Base-by-base conservation (phyloP, 2,329 filamentous ascomycete genomes). In the Talaromyces rugulosus region DNA sequence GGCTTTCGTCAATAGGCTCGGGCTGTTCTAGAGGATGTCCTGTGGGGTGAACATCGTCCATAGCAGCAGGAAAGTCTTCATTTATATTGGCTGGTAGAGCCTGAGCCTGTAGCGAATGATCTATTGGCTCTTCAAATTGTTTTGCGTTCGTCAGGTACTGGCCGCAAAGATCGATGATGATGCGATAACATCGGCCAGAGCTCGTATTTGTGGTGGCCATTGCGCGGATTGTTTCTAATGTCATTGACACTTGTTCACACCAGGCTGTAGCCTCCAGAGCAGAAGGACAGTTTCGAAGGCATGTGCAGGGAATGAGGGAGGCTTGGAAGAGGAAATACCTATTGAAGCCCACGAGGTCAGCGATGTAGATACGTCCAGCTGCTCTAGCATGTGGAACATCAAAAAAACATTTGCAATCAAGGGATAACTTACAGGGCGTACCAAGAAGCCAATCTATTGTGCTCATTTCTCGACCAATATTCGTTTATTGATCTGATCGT, bases 271-370 rank as follows among this genome's bases (percentile, higher is more conserved):
- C 72, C 60, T 75, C 72, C 6, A 71, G 65, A 59, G 69, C 74
- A 14, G 73, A 71, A 0, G 76, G 74, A 51, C 76, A 74, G 5
- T 74, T 78, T 69, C 76, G 76, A 33, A 80, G 68, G 60, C 75
- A 74, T 54, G 79, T 75, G 31, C 77, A 71, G 7, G 77, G 77
- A 52, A 79, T 77, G 2, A 80, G 65, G 23, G 74, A 75, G n/a
- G 77, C 77, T 68, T 80, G 77, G 69, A 80, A 80, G 52, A 80
- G 72, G 65, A 79, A 79, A 66, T 80, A 52, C 8, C 50, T 52
- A 28, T 52, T 28, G 18, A 52, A 28, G 2, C 18, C 50, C 28
- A 52, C 14, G 34, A 40, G n/a, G 5, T 40, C 14, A 40, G 36
- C 12, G 36, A 40, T n/a, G 4, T 28, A 30, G 14, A 52, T n/a